These are phyloP conservation scores for Ophiognomonia clavigignenti-juglandacearum DNA, from an alignment of 2,329 filamentous ascomycete genomes.

Conservation along the genomic window DNA sequence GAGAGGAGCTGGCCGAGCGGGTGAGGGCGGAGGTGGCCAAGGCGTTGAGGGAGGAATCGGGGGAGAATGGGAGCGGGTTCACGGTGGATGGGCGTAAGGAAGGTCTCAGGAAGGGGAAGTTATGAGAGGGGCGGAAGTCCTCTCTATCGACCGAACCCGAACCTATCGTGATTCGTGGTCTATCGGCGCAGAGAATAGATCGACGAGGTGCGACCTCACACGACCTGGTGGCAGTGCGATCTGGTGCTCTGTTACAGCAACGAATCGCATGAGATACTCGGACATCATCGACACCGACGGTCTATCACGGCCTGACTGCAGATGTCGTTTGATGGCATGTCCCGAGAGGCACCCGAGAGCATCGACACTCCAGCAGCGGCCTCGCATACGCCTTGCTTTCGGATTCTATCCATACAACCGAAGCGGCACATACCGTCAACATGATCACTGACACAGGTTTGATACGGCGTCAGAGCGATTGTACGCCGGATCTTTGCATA, in stretches of 20 bases:
- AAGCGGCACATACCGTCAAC: neutral
- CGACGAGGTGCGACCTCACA: too few species aligned
- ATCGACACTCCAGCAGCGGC: too few species aligned
- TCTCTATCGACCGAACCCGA: neutral
- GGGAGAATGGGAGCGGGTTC: constrained; percentile 11
- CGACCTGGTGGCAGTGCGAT: too few species aligned
- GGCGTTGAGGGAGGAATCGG: constrained; percentile 40
- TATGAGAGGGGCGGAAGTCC: constrained; percentile 23
- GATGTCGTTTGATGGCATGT: neutral
- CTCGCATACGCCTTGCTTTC: neutral
- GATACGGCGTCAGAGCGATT: too few species aligned
- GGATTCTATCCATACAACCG: neutral
- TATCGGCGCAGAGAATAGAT: too few species aligned
- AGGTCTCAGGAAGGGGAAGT: constrained; percentile 28
- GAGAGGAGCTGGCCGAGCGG: constrained; percentile 50
- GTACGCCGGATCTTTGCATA: too few species aligned
- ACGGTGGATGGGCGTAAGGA: neutral
- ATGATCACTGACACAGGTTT: too few species aligned
- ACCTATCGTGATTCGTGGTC: too few species aligned
- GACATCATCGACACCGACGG: too few species aligned
- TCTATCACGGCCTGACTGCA: neutral
- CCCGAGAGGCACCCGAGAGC: neutral
- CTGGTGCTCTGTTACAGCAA: too few species aligned
- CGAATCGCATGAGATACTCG: too few species aligned
- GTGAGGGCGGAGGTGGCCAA: constrained; percentile 46